Evolutionary conservation across 2,329 filamentous ascomycete genomes (phyloP), one percentile per base, ranked within the genome.

Genomic region (Hymenotorrendiella dingleyae): DNA sequence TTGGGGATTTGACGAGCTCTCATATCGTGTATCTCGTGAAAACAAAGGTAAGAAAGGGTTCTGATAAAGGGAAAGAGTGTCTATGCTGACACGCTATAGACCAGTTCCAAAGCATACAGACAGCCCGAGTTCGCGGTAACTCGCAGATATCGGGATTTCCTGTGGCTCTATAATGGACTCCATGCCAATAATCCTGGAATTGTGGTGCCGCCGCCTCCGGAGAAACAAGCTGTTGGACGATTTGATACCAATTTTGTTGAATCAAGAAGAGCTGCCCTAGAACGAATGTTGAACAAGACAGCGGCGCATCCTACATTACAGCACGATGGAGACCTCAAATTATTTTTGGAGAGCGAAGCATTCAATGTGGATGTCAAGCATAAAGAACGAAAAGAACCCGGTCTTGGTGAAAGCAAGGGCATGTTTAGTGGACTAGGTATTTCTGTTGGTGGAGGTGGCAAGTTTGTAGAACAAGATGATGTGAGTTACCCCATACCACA

Each of bases 201-300:
- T 27, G 89, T 98, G 22, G 87, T 98, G 10, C 93, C 93, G 0
- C 91, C 93, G 6, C 93, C 93, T 0, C 93, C 93, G 1, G 93
- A 98, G 68, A 98, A 98, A 71, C 93, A 98, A 68, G 90, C 91
- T 6, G 86, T 98, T 43, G 91, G 91, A 47, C 82, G 93, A 28
- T 98, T 98, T 61, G 91, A 98, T 65, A 86, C 80, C 54, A 94
- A 96, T 64, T 98, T 98, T 65, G 89, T 98, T 49, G 93, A 98
- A 66, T 88, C 86, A 32, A 76, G 93, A 57, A 79, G 93, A 55
- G 86, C 89, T 48, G 93, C 93, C 11, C 69, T 98, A 45, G 93
- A 98, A 67, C 87, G 93, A 62, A 98, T 98, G 93, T 72, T 96
- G 42, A 97, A 96, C 76, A 97, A 95, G 72, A 93, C 82, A 47